Evolutionary conservation across 2,329 filamentous ascomycete species (phyloP).

Genomic region (Claviceps sorghi): DNA sequence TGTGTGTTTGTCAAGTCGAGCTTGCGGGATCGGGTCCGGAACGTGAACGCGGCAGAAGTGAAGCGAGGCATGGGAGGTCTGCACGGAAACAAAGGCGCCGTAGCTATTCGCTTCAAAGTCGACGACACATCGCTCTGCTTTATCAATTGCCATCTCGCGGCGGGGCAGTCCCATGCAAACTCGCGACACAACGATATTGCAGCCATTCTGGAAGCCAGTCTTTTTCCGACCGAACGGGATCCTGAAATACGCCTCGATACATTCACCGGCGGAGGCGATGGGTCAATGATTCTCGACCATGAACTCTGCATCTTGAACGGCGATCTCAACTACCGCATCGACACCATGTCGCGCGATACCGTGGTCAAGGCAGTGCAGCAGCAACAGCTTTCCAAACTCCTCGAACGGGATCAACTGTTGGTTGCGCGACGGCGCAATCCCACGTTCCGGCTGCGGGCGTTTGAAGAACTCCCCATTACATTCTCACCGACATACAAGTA

Average conservation of each 20-base stretch:
- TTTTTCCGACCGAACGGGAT: conserved; percentile 61
- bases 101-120: conserved; percentile 79
- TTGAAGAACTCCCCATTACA: conserved; percentile 78
- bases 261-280: conserved; percentile 85
- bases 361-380: conserved; percentile 74
- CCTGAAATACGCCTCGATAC: conserved; percentile 54
- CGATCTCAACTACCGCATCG: conserved; percentile 95
- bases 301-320: conserved; percentile 96
- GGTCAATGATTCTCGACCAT: conserved; percentile 87
- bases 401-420: conserved; percentile 86
- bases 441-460: conserved; percentile 73
- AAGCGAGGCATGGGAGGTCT: conserved; percentile 93
- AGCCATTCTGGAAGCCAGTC: conserved; percentile 66
- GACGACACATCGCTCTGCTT: conserved; percentile 94
- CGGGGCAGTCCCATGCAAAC: conserved; percentile 79
- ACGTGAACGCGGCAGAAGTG: conserved; percentile 67
- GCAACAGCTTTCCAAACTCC: conserved; percentile 68
- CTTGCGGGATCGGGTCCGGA: conserved; percentile 59
- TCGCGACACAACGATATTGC: conserved; percentile 87
- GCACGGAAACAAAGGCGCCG: conserved; percentile 92
- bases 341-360: conserved; percentile 87
- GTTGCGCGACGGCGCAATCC: conserved; percentile 81
- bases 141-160: conserved; percentile 92
- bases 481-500: conserved; percentile 98
- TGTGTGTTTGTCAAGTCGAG: conserved; percentile 86